A percentile compares a stretch with the other conserved stretches of the same genome.
Conservation (phyloP, 352 stramenopile genomes). For the Paralagenidium karlingii region DNA sequence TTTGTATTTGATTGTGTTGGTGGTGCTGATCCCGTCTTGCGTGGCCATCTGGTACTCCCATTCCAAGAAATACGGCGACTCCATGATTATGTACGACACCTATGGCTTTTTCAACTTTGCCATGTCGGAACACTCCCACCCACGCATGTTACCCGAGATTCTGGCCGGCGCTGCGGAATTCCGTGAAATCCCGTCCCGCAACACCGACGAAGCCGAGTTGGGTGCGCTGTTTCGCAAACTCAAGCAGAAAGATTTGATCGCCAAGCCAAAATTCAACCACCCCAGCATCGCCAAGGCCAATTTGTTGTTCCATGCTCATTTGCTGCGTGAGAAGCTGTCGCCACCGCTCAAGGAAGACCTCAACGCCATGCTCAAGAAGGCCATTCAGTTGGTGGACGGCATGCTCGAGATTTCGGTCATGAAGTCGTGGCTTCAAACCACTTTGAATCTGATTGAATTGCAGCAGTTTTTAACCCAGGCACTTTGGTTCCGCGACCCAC, state of each 20-base stretch:
- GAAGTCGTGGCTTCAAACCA: constrained; percentile 91
- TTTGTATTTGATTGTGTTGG: constrained; percentile 96
- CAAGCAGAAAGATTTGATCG: constrained; percentile 66
- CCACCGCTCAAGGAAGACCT: constrained; percentile 77
- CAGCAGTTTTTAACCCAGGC: constrained; percentile 95
- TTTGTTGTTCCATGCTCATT: constrained; percentile 91
- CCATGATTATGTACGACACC: constrained; percentile 99
- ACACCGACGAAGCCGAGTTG: constrained; percentile 51
- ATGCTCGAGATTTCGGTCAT: constrained; percentile 98
- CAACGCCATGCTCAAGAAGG: constrained; percentile 91
- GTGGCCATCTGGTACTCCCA: constrained; percentile 93
- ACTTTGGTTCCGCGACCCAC: constrained; percentile 89
- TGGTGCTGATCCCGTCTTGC: constrained; percentile 94
- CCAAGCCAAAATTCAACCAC: constrained; percentile 80
- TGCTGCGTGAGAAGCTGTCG: constrained; percentile 82
- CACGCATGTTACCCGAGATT: constrained; percentile 93
- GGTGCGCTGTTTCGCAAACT: constrained; percentile 57
- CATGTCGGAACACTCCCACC: constrained; percentile 89
- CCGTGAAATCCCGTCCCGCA: constrained; percentile 61
- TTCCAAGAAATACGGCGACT: constrained; percentile 98
- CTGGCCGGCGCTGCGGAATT: constrained; percentile 85
- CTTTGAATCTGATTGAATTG: constrained; percentile 95
- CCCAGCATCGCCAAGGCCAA: constrained; percentile 76
- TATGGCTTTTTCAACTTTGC: constrained; percentile 98
- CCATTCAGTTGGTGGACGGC: constrained; percentile 93